Evolutionary conservation across 768 basidiomycete species (phyloP).

Genomic region (Boletus rufocinnamomeus): DNA sequence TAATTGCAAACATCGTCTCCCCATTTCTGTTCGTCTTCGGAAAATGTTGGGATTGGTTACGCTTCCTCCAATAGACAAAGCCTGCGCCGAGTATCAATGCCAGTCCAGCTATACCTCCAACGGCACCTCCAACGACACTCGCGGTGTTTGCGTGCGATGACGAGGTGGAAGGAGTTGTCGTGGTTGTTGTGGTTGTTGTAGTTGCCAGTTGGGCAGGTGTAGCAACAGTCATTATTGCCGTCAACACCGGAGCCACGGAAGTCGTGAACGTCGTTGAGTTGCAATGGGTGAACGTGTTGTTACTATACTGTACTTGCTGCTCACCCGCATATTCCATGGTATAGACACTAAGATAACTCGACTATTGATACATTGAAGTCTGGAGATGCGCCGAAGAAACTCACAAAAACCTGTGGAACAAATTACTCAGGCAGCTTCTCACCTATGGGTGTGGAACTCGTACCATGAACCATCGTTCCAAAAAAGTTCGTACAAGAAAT

Average conservation of each 20-base stretch:
- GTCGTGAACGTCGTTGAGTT: background rate
- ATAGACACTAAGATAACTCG: background rate
- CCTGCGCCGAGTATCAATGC: background rate
- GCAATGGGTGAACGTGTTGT: constrained; percentile 1
- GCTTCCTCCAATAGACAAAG: background rate
- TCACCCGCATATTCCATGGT: background rate
- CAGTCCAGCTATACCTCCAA: background rate
- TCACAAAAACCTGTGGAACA: constrained; percentile 16
- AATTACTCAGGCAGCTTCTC: background rate
- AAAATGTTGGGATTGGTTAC: background rate
- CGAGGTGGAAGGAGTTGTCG: background rate
- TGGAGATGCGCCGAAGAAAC: background rate
- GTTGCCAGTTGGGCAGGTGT: too few relatives aligned
- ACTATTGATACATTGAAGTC: background rate
- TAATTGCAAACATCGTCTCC: too few relatives aligned
- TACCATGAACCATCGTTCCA: constrained; percentile 1
- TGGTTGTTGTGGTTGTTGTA: background rate
- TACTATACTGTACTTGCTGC: background rate
- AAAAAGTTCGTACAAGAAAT: background rate
- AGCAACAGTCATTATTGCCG: background rate
- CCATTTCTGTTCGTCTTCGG: too few relatives aligned
- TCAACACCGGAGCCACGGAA: background rate
- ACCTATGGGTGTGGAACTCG: background rate
- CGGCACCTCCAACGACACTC: background rate
- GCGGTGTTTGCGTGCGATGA: background rate